A percentile compares a stretch with the other conserved stretches of the same genome.
Evolutionary conservation across 2,329 filamentous ascomycete genomes (phyloP).

Genomic region (Verticillium tricorpus): DNA sequence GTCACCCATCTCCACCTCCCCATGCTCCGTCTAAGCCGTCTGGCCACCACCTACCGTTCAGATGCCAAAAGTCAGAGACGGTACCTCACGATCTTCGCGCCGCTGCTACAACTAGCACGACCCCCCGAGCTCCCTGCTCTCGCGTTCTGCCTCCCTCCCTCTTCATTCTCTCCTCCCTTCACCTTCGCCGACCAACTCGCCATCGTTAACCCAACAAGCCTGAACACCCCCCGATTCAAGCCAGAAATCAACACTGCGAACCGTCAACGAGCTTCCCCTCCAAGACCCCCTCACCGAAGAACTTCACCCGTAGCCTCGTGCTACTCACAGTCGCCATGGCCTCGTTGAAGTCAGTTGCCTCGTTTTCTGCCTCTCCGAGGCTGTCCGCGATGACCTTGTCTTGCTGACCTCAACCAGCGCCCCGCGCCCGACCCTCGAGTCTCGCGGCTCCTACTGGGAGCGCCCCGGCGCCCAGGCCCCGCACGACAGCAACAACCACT

Average conservation of each 20-base stretch:
- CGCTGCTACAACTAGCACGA: not conserved
- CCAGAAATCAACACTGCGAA: not conserved
- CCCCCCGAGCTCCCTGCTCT: not conserved
- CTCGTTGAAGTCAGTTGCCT: not conserved
- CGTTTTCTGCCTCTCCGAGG: not conserved
- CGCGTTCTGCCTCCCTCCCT: not conserved
- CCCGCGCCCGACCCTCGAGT: not conserved
- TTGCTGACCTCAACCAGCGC: not conserved
- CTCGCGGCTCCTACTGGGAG: not conserved
- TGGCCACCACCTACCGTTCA: not conserved
- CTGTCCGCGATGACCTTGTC: not conserved
- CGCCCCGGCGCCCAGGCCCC: not conserved
- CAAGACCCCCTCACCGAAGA: not conserved
- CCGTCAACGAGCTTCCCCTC: not conserved
- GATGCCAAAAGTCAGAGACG: not conserved
- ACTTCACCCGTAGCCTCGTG: not conserved
- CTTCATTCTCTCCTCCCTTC: not conserved
- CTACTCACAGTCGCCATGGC: not conserved
- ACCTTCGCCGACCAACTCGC: not conserved
- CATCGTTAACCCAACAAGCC: not conserved
- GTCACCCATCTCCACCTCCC: not conserved
- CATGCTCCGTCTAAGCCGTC: not conserved
- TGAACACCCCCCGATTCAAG: not conserved
- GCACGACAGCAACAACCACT: conserved; percentile 42
- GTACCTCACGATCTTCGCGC: not conserved